Evolutionary conservation across 176 grass and related monocot genomes (phyloP), one percentile per base, ranked within the genome.

Genomic region (Phyllostachys edulis): DNA sequence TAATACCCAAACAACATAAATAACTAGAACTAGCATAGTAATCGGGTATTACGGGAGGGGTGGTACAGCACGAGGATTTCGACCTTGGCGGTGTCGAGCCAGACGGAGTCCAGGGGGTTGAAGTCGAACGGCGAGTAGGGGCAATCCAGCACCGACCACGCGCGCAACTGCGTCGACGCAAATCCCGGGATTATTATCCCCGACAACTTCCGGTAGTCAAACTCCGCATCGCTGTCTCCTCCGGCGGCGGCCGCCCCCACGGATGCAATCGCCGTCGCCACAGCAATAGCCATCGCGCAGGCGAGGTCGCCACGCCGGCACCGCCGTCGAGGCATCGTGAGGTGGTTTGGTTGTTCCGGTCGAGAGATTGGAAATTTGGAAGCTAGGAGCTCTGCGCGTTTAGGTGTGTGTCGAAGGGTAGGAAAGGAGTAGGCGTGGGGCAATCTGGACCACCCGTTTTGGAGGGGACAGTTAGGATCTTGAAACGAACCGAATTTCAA

Each of bases 141-240:
- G 89, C 96, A 98, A 52, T 98, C 92, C 21, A 95, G 92, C 54
- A 98, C 92, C n/a, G 96, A 95, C 96, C 96, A 98, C 67, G 96
- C 96, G 70, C 96, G 87, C 74, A 98, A 91, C 92, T 98, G 91
- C 84, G 96, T 94, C 47, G 96, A 95, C 70, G 96, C 96, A 82
- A 92, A 98, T 24, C 92, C 96, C 15, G 96, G 95, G 82, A 98
- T 98, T 62, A 98, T 98, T 11, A 98, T 94, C 75, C 96, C 96
- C 55, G 96, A 98, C 3, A 98, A 85, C 85, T 98, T 98, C 71
- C 84, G 82, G 79, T 93, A 91, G 69, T 91, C 92, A 26, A 87
- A 88, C 75, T 69, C 83, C 49, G 79, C 92, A 27, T 82, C 86
- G 46, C 80, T 79, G 10, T 76, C 90, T 41, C 18, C 94, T 5